phyloP scores from a whole-genome alignment of 305 asterid species.

The Withania somnifera region DNA sequence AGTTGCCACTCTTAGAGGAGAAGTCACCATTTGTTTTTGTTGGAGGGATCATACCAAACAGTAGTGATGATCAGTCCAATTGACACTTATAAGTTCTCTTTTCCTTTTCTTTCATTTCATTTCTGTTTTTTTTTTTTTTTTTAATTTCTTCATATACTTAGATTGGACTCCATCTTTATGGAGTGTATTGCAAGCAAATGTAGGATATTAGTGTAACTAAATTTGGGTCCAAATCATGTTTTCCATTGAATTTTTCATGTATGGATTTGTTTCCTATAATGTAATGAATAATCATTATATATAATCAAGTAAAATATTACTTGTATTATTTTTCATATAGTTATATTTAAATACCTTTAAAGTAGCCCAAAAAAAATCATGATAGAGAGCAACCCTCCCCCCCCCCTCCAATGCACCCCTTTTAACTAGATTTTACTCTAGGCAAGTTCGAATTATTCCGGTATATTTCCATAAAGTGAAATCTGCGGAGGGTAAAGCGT shows the following conservation, averaged over 20 bases:
- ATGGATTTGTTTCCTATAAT: neutral
- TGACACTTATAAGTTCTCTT: neutral
- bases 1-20: constrained; percentile 22
- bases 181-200: constrained; percentile 2
- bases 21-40: constrained; percentile 12
- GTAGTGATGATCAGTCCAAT: neutral
- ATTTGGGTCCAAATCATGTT: neutral
- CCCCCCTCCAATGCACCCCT: no score
- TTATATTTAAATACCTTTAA: neutral
- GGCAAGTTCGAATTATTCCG: no score
- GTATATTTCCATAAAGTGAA: no score
- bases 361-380: no score
- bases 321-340: neutral
- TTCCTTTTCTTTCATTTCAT: neutral
- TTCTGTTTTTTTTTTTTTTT: neutral
- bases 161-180: constrained; percentile 3
- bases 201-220: neutral
- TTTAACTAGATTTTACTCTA: no score
- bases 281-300: neutral
- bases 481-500: no score
- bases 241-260: neutral
- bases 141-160: neutral
- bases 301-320: neutral
- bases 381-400: no score
- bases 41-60: constrained; percentile 3